Evolutionary conservation across 163 green algal species (phyloP).

Genomic region (Volvox carteri): DNA sequence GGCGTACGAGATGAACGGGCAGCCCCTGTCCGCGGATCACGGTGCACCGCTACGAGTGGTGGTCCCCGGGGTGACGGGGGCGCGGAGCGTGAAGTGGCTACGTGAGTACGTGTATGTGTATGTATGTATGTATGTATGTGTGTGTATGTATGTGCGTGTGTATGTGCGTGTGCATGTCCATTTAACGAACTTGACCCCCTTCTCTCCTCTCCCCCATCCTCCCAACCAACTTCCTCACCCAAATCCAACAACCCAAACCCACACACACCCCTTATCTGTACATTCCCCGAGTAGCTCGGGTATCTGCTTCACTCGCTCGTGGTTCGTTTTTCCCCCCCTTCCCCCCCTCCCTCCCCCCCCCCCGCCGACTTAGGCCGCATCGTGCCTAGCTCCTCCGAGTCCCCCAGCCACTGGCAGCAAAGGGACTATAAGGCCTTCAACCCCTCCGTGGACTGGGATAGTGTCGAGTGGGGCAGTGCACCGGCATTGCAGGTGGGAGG

Average conservation of each 20-base stretch:
- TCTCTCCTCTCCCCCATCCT: no score
- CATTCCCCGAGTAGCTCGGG: no score
- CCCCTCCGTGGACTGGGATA: constrained; percentile 83
- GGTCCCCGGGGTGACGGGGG: constrained; percentile 70
- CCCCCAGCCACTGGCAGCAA: constrained; percentile 86
- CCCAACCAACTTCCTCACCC: no score
- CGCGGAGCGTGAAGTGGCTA: constrained; percentile 84
- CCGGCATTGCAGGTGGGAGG: constrained; percentile 81
- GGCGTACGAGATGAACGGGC: constrained; percentile 95
- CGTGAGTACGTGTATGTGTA: constrained; percentile 49
- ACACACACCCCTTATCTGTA: no score
- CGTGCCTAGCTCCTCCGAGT: constrained; percentile 78
- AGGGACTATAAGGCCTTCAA: constrained; percentile 92
- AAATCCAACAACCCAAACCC: no score
- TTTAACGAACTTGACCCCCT: no score
- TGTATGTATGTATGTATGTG: no score
- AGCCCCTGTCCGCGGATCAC: constrained; percentile 85
- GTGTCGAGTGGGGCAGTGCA: constrained; percentile 82
- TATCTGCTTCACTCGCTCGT: neutral
- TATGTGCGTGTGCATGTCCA: no score
- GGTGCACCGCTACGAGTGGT: constrained; percentile 87
- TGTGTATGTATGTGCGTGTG: no score
- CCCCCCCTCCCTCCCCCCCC: neutral
- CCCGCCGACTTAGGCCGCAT: constrained; percentile 65
- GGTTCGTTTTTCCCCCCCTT: neutral